Evolutionary conservation across 495 filamentous ascomycete species (phyloP), one percentile per base, ranked within the genome.

Genomic region (Xylaria sp.): DNA sequence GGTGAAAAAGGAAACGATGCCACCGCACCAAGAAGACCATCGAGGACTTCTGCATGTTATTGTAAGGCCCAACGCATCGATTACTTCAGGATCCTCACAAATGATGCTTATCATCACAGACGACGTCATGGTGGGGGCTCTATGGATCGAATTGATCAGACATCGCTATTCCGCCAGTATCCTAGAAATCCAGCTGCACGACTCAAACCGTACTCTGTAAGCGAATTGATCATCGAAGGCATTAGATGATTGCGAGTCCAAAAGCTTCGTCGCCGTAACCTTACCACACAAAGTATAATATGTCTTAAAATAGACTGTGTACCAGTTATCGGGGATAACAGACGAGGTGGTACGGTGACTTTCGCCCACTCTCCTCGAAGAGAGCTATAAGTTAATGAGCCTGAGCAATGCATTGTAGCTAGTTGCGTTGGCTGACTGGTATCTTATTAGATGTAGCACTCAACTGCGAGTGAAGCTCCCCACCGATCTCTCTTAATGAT

Each of bases 141-240:
- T 21, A 3, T 41, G 61, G 3, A 24, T 31, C 8, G 61, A 46
- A 26, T 5, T 5, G 61, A 64, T n/a, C 0, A 64, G 31, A 37
- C 31, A 64, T 33, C 61, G 61, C 61, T 41, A 64, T 46, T 64
- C 41, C 26, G 48, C 61, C 21, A 46, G 24, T 17, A 1, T 64
- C 48, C 61, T 64, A 17, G 61, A 64, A 46, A 64, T 48, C 61
- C 61, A 48, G 29, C 41, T 33, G 26, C 48, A 48, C 15, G 61
- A 41, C 61, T 64, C 29, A 48, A 64, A 48, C 41, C n/a, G 17
- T 64, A 64, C 26, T 48, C 5, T 64, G 26, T 64, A 64, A 6
- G 61, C 61, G 14, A 64, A 33, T 48, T 64, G 61, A 15, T 15
- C 12, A 15, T 46, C 14, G 24, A 2, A 4, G 17, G 12, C 41